Base-by-base conservation (phyloP, 1,139 yeast genomes). In the Magnusiomyces ingens region DNA sequence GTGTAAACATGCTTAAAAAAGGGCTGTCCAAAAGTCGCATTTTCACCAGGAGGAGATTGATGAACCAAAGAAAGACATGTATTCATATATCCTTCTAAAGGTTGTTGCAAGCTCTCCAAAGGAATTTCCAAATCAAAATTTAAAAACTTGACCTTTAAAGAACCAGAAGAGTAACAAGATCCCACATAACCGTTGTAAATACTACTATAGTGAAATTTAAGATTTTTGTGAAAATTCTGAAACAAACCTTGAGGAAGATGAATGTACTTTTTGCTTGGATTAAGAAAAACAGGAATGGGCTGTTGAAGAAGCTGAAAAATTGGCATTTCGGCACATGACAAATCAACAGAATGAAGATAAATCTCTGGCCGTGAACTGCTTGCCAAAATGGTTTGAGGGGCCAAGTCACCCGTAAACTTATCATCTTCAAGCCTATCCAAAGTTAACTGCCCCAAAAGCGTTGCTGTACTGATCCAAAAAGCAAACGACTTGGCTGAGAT, bases 1-100 rank as follows among this genome's bases (percentile, higher is more conserved):
- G 44, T 18, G 19, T 41, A 41, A 41, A 41, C 44, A n/a, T 41
- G 44, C n/a, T 41, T 11, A 15, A 41, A 17, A 41, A 41, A 41
- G 5, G 13, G 13, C 13, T 41, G 13, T 17, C 44, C 44, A 4
- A 41, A 19, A 3, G 22, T 41, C 6, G 21, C 44, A 41, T 10
- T 41, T 15, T 41, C 21, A 19, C 4, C 19, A 11, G 15, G 21
- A 15, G 44, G 19, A 3, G 19, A 4, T 41, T 41, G 15, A 26
- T 8, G 32, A 12, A 41, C 22, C 18, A 41, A 12, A 3, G 44
- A 15, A 6, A 41, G 5, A 41, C 44, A 41, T 15, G 15, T 15
- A 15, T n/a, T 11, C 15, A 15, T 18, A 17, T 15, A 41, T 18
- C 21, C 15, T 15, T 41, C 44, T 4, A 41, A 18, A 41, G 44